These are phyloP conservation scores for Didymella pomorum DNA, from an alignment of 2,329 filamentous ascomycete genomes.

Conservation along the genomic window DNA sequence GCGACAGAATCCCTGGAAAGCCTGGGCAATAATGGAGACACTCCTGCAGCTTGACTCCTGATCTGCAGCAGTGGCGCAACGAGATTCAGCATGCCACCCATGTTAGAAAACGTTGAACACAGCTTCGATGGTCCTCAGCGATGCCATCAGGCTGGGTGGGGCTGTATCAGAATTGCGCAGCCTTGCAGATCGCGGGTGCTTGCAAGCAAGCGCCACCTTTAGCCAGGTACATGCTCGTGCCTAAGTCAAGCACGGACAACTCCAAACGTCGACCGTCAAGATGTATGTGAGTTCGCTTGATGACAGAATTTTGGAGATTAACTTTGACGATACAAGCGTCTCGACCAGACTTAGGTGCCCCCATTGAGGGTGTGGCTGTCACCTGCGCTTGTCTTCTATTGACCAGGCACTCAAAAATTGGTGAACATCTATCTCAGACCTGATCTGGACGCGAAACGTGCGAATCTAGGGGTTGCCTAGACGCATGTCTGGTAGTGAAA, in stretches of 20 bases:
- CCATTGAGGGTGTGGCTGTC: neutral
- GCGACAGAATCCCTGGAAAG: neutral
- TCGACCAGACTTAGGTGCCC: neutral
- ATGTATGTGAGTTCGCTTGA: neutral
- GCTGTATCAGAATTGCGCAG: neutral
- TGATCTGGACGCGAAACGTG: neutral
- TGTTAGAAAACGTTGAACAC: neutral
- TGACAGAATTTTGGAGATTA: neutral
- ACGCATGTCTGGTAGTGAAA: neutral
- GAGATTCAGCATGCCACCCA: neutral
- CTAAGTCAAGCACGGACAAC: neutral
- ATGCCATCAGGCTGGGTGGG: neutral
- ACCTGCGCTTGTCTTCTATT: neutral
- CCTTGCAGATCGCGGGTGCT: neutral
- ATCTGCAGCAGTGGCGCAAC: neutral
- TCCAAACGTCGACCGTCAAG: neutral
- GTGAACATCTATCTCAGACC: neutral
- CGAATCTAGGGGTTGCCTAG: neutral
- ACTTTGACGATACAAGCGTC: neutral
- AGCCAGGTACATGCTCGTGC: neutral
- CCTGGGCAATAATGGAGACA: neutral
- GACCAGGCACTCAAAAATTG: neutral
- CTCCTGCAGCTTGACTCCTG: neutral
- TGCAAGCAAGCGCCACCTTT: conserved; percentile 3
- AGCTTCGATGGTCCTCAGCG: neutral